phyloP scores from a whole-genome alignment of 495 filamentous ascomycete species.

The Talaromyces ruber region DNA sequence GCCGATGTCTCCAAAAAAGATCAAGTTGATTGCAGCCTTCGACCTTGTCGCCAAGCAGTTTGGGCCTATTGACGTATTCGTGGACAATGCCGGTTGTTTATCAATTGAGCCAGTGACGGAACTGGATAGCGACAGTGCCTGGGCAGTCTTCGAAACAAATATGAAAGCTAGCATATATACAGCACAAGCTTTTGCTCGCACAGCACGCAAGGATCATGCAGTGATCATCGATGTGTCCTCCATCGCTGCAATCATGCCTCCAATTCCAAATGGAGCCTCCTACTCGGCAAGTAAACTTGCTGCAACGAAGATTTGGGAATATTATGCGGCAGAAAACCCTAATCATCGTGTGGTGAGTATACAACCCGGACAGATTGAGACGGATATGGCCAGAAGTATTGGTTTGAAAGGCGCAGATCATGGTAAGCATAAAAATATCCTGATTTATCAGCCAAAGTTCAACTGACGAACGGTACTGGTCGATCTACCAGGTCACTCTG shows the following conservation, averaged over 20 bases:
- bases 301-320: slow-evolving; percentile 27
- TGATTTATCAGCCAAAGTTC: not conserved
- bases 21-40: not conserved
- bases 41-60: not conserved
- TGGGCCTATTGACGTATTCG: not conserved
- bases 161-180: not conserved
- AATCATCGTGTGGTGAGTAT: slow-evolving; percentile 25
- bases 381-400: slow-evolving; percentile 13
- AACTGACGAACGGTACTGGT: slow-evolving; percentile 12
- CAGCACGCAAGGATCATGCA: not conserved
- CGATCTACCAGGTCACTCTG: slow-evolving; percentile 31
- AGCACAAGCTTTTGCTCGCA: not conserved
- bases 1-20: not conserved
- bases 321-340: slow-evolving; percentile 32
- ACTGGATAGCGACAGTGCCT: not conserved
- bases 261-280: slow-evolving; percentile 18
- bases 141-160: not conserved
- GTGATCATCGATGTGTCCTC: not conserved
- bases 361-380: slow-evolving; percentile 30
- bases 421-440: not conserved
- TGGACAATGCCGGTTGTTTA: not conserved
- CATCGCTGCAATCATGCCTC: slow-evolving; percentile 9
- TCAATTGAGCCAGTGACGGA: not conserved
- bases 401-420: slow-evolving; percentile 6
- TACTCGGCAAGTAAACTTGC: slow-evolving; percentile 33